phyloP scores from a whole-genome alignment of 2,329 filamentous ascomycete species.

The Arthroderma sp. region DNA sequence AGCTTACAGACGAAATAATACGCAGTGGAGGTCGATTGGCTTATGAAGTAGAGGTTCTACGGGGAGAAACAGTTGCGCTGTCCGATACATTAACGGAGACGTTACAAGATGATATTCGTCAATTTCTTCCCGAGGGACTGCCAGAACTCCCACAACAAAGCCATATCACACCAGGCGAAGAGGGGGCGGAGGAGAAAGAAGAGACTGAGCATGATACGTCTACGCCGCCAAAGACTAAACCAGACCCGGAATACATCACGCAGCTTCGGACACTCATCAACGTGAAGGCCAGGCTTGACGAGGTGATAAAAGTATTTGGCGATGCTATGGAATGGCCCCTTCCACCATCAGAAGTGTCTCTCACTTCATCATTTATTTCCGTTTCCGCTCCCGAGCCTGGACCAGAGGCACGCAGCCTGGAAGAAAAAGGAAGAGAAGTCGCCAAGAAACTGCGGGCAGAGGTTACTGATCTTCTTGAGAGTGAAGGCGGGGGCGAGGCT shows the following conservation, averaged over 20 bases:
- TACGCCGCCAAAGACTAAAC: neutral
- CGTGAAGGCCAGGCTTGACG: slow-evolving; percentile 72
- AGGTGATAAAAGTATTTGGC: slow-evolving; percentile 81
- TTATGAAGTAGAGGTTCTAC: slow-evolving; percentile 85
- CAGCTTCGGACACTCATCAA: slow-evolving; percentile 71
- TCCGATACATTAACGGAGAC: slow-evolving; percentile 64
- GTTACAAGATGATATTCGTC: slow-evolving; percentile 56
- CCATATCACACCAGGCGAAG: neutral
- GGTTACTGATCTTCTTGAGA: slow-evolving; percentile 53
- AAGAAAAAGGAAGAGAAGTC: slow-evolving; percentile 79
- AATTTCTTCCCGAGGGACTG: slow-evolving; percentile 50
- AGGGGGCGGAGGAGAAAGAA: slow-evolving; percentile 1
- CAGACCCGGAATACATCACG: slow-evolving; percentile 55
- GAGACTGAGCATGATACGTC: neutral
- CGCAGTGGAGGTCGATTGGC: slow-evolving; percentile 75
- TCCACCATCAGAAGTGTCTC: slow-evolving; percentile 72
- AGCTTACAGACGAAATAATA: slow-evolving; percentile 88
- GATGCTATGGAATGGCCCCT: slow-evolving; percentile 93
- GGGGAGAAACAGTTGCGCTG: slow-evolving; percentile 75
- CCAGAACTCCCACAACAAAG: slow-evolving; percentile 5
- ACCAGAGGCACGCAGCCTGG: slow-evolving; percentile 52
- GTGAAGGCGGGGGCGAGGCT: slow-evolving; percentile 44
- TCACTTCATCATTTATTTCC: slow-evolving; percentile 74
- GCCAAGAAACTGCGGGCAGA: slow-evolving; percentile 55
- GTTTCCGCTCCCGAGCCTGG: slow-evolving; percentile 74